phyloP scores from a whole-genome alignment of 805 yeast genomes.

The Pichia heedii region DNA sequence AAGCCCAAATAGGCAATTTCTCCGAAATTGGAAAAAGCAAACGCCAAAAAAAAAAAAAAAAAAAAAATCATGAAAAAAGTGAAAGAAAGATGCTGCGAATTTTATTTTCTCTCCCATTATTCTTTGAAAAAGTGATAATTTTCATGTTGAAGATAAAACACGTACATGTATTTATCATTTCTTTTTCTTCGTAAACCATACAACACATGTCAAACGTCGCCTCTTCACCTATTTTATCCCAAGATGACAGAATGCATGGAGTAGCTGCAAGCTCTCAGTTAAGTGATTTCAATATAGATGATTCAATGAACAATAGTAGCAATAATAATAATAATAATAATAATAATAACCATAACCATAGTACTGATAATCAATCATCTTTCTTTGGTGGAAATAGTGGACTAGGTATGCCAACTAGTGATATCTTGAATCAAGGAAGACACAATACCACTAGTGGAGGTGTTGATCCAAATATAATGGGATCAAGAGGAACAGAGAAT shows the following conservation, averaged over 20 bases:
- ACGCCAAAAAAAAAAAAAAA: too few species aligned
- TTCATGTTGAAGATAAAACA: neutral
- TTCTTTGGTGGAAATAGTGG: conserved; percentile 10
- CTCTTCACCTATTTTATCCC: conserved; percentile 24
- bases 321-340: too few species aligned
- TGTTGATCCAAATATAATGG: neutral
- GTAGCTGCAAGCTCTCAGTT: conserved; percentile 5
- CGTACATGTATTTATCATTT: neutral
- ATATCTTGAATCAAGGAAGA: neutral
- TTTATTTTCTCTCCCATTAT: too few species aligned
- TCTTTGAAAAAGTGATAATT: neutral
- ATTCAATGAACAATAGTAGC: too few species aligned
- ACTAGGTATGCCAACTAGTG: conserved; percentile 3
- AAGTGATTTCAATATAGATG: conserved; percentile 19
- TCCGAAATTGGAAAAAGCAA: too few species aligned
- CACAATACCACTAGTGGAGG: neutral
- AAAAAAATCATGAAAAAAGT: too few species aligned
- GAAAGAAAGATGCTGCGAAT: too few species aligned
- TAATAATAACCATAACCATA: too few species aligned
- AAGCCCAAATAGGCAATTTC: too few species aligned
- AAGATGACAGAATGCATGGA: neutral
- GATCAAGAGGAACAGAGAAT: neutral
- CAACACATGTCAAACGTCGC: conserved; percentile 7
- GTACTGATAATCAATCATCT: neutral
- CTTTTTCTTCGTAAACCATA: neutral